phyloP scores from a whole-genome alignment of 2,329 filamentous ascomycete species.

The Sclerotinia subarctica region DNA sequence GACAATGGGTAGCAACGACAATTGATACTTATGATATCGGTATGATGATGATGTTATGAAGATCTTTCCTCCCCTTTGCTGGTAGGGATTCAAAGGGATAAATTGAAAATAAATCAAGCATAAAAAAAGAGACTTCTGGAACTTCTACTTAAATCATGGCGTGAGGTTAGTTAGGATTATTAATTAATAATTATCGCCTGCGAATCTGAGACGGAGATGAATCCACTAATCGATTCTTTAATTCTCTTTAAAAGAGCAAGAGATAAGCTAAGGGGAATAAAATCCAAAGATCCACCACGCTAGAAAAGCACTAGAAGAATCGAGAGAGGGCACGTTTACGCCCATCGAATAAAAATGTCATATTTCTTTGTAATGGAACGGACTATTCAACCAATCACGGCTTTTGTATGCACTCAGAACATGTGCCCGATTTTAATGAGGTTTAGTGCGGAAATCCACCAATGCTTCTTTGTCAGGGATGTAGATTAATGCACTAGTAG shows the following conservation, averaged over 20 bases:
- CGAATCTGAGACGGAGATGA: conserved; percentile 3
- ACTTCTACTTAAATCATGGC: background rate
- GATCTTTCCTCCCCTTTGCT: background rate
- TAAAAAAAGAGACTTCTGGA: conserved; percentile 7
- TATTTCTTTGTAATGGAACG: background rate
- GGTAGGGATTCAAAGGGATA: background rate
- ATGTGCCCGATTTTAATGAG: background rate
- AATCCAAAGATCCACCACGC: background rate
- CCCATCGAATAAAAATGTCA: conserved; percentile 6
- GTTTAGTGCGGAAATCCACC: background rate
- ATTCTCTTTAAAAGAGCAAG: background rate
- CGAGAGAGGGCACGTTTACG: background rate
- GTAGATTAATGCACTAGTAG: background rate
- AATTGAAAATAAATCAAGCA: background rate
- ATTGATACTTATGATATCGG: background rate
- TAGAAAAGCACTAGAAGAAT: conserved; percentile 18
- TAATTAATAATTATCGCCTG: background rate
- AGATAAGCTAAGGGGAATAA: background rate
- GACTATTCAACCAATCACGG: background rate
- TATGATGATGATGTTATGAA: background rate
- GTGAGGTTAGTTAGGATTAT: background rate
- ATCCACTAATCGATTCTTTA: background rate
- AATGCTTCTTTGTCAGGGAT: background rate
- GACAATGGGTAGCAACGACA: background rate
- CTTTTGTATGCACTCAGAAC: background rate